These are phyloP conservation scores for Corrigiola litoralis DNA, from an alignment of 179 eudicot species.

Conservation along the genomic window DNA sequence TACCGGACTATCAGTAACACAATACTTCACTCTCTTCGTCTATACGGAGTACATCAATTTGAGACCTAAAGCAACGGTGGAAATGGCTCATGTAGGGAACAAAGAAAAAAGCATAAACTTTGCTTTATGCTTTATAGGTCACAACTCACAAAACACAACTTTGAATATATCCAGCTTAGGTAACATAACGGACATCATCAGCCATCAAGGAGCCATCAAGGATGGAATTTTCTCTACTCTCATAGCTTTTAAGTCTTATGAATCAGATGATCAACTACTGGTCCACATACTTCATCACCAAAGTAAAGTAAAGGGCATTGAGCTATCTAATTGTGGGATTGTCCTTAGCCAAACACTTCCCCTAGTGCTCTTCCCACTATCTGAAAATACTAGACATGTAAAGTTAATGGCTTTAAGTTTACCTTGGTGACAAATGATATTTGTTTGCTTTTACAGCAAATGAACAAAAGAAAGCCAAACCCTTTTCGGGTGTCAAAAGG, in stretches of 20 bases:
- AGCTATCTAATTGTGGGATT: conserved; percentile 19
- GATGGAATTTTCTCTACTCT: conserved; percentile 6
- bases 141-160: conserved; percentile 13
- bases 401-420: background rate
- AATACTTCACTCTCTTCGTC: too few species aligned
- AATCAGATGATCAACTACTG: background rate
- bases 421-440: background rate
- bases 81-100: background rate
- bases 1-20: too few species aligned
- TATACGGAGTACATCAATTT: too few species aligned
- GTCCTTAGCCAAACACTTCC: conserved; percentile 13
- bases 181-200: background rate
- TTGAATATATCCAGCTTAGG: conserved; percentile 10
- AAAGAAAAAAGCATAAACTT: background rate
- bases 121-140: conserved; percentile 9
- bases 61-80: too few species aligned
- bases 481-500: conserved; percentile 16
- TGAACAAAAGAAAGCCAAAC: background rate
- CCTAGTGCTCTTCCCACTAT: conserved; percentile 29
- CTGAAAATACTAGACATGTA: conserved; percentile 2
- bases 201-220: conserved; percentile 1
- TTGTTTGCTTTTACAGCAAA: background rate
- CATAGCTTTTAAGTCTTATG: background rate
- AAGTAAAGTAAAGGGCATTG: background rate
- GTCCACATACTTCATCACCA: conserved; percentile 14